A percentile compares a stretch with the other conserved stretches of the same genome.
Evolutionary conservation across 73 alveolate species (phyloP).

Genomic region (Paramecium caudatum): DNA sequence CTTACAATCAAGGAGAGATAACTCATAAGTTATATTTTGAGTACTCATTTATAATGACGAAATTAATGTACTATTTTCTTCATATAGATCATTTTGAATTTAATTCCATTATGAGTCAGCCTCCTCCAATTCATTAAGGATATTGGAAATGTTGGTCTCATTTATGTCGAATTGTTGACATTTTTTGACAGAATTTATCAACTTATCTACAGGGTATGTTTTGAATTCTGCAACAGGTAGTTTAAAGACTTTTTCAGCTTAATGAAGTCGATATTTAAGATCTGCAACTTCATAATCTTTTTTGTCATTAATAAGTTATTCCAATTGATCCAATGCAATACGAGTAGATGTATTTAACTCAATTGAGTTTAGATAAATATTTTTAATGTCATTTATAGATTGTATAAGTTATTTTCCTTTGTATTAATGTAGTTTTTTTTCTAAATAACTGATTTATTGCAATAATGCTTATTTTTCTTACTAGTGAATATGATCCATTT

Average conservation of each 20-base stretch:
- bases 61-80: background rate
- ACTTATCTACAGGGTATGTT: slow-evolving; percentile 33
- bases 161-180: slow-evolving; percentile 16
- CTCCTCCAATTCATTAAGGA: background rate
- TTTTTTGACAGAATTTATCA: slow-evolving; percentile 15
- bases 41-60: slow-evolving; percentile 22
- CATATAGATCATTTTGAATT: slow-evolving; percentile 30
- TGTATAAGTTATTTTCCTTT: background rate
- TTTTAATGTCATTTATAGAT: slow-evolving; percentile 13
- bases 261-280: slow-evolving; percentile 7
- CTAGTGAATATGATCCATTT: background rate
- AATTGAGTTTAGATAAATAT: background rate
- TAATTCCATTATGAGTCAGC: slow-evolving; percentile 6
- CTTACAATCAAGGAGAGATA: background rate
- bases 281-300: slow-evolving; percentile 12
- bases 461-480: slow-evolving; percentile 43
- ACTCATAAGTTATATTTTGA: background rate
- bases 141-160: background rate
- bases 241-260: slow-evolving; percentile 27
- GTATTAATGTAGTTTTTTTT: slow-evolving; percentile 12
- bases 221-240: slow-evolving; percentile 21
- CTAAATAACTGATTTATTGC: background rate
- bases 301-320: slow-evolving; percentile 24
- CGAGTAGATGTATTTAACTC: slow-evolving; percentile 13
- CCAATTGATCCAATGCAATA: background rate